Base-by-base conservation (phyloP, 768 basidiomycete genomes). In the Mycena filopes region DNA sequence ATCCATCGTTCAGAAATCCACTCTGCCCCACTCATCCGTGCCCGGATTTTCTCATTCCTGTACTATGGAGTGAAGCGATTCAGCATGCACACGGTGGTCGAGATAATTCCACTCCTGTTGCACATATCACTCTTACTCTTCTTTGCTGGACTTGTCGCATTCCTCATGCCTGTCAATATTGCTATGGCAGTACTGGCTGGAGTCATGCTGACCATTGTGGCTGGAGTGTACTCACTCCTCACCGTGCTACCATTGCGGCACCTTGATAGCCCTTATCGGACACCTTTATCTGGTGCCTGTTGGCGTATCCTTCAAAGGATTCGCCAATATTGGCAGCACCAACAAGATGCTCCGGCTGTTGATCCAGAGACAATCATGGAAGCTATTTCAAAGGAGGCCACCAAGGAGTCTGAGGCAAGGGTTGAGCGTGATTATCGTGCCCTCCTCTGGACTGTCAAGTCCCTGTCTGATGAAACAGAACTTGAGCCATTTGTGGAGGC, bases 241-340 rank as follows among this genome's bases (percentile, higher is more conserved):
- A 63, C 68, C 11, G 16, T 69, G 40, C 47, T 69, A 21, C 68
- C 68, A 10, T 23, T 66, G 2, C 29, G 61, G 6, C 33, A 23
- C 31, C 41, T 60, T 11, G 56, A 69, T 36, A 63, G 58, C 45
- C 68, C 68, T 12, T 66, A 66, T 26, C 54, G 47, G 26, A 69
- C 64, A 31, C 68, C 68, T 15, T 42, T 69, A 4, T 62, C 68
- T 7, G 40, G 25, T 12, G 20, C 58, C 2, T 40, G 55, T 49
- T 69, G 68, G 68, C 9, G 8, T 8, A 25, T 64, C 40, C 20
- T 60, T 7, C 46, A 26, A n/a, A 21, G 9, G 2, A 8, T 59
- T 4, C 21, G 26, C 21, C 21, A 15, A 4, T 4, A 23, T 23
- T 26, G 25, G 45, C 21, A 46, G 8, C n/a, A 23, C 26, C n/a